Percentiles rank a stretch among this genome's conserved stretches.
Conservation (phyloP, 2,329 filamentous ascomycete species). For the Diplodia sapinea region DNA sequence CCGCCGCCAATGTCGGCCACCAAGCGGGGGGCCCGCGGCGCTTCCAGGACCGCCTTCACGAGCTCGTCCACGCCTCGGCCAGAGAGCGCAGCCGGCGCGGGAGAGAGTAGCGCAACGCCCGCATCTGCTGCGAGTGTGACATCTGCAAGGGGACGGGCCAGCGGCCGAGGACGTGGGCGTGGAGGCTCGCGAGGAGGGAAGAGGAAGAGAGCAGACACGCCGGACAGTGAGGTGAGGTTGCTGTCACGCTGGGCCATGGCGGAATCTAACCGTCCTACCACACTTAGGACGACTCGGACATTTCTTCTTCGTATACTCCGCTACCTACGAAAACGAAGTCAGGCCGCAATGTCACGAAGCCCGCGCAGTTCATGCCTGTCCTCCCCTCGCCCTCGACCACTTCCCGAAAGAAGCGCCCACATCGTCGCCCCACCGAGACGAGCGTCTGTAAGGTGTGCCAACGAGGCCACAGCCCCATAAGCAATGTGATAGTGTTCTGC, state of each 20-base stretch:
- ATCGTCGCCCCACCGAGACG: slow-evolving; percentile 43
- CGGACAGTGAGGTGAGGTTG: slow-evolving; percentile 44
- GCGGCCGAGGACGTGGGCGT: slow-evolving; percentile 47
- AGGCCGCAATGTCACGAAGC: slow-evolving; percentile 72
- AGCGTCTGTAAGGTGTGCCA: slow-evolving; percentile 74
- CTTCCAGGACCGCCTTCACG: slow-evolving; percentile 2
- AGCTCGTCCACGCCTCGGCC: slow-evolving; percentile 43
- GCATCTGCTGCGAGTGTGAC: slow-evolving; percentile 36
- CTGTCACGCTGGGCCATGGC: slow-evolving; percentile 21
- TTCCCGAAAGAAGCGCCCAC: slow-evolving; percentile 54
- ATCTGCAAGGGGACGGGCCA: slow-evolving; percentile 44
- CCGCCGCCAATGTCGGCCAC: slow-evolving; percentile 43
- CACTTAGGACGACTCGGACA: slow-evolving; percentile 45
- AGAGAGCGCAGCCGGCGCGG: slow-evolving; percentile 42
- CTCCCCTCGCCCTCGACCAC: slow-evolving; percentile 55
- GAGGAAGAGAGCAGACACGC: slow-evolving; percentile 48
- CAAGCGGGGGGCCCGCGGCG: slow-evolving; percentile 42
- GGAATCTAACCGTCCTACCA: slow-evolving; percentile 20
- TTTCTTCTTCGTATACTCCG: slow-evolving; percentile 56
- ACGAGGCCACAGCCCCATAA: slow-evolving; percentile 71
- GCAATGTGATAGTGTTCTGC: slow-evolving; percentile 84
- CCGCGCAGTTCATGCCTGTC: slow-evolving; percentile 66
- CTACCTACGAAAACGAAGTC: slow-evolving; percentile 74
- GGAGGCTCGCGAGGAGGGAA: slow-evolving; percentile 48
- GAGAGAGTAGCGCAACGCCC: slow-evolving; percentile 33